Evolutionary conservation across 305 asterid genomes (phyloP).

Genomic region (Fraxinus sp.): DNA sequence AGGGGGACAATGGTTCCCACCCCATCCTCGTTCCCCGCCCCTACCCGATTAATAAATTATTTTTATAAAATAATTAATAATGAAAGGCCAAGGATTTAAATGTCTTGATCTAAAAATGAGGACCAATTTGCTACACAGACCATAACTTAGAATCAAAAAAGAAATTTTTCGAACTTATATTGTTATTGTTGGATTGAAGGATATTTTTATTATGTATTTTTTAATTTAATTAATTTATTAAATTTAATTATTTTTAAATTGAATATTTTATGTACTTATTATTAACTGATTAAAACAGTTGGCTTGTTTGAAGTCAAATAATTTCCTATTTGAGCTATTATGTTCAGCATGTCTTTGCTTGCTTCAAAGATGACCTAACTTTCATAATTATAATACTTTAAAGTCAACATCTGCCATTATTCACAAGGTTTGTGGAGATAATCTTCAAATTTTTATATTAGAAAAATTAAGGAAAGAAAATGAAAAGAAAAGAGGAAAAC

Average conservation of each 20-base stretch:
- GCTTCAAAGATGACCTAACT: slow-evolving; percentile 8
- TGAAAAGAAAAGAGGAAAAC: background rate
- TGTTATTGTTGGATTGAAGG: background rate
- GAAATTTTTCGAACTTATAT: background rate
- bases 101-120: background rate
- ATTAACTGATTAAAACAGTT: background rate
- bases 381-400: background rate
- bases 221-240: background rate
- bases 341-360: slow-evolving; percentile 25
- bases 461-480: background rate
- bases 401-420: slow-evolving; percentile 23
- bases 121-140: background rate
- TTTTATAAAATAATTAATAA: background rate
- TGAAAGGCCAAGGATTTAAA: background rate
- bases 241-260: background rate
- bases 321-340: slow-evolving; percentile 23
- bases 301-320: slow-evolving; percentile 28
- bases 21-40: background rate
- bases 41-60: background rate
- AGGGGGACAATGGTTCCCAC: background rate
- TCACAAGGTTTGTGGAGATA: background rate
- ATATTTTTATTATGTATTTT: background rate
- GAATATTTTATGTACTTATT: background rate
- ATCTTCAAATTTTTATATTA: background rate
- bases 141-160: background rate